Evolutionary conservation across 2,329 filamentous ascomycete species (phyloP), one percentile per base, ranked within the genome.

Genomic region (Colletotrichum limetticola): DNA sequence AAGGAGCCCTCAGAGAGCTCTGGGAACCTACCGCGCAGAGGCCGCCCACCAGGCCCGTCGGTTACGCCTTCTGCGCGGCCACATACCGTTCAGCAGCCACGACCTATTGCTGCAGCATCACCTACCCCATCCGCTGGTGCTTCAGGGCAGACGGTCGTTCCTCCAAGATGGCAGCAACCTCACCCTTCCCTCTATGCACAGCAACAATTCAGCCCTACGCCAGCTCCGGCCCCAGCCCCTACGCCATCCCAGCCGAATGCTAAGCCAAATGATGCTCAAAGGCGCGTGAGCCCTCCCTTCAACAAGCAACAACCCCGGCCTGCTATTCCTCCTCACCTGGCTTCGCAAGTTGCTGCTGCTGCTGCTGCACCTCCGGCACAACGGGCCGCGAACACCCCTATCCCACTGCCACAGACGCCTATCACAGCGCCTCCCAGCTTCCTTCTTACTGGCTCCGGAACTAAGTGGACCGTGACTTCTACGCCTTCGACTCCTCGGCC

Each of bases 401-500:
- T 80, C 11, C 72, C 75, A 37, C 82, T 66, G 8, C 71, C 83
- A 19, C 80, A 80, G 19, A 85, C 83, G 0, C 83, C 83, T 7
- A 74, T 79, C 12, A 62, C 67, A 71, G 71, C 69, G 61, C 75
- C 69, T 56, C 78, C 46, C 57, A 77, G 60, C 76, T 81, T 76
- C 74, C 64, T 82, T 55, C 74, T 82, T 61, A 78, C 81, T 69
- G 80, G 83, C 52, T 79, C 82, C 71, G 89, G 88, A 57, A 92
- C 91, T 0, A 88, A 87, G 77, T 92, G 91, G 90, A 88, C 85
- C 2, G 83, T 87, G 19, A 85, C 84, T 5, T 86, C 88, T 7
- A 90, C 89, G 1, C 88, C 89, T 4, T 89, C 89, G 5, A 92
- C 91, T 1, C 91, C 91, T 2, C 79, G 81, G 22, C 83, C 82